phyloP scores from a whole-genome alignment of 2,329 filamentous ascomycete species.

The Balansia obtecta region DNA sequence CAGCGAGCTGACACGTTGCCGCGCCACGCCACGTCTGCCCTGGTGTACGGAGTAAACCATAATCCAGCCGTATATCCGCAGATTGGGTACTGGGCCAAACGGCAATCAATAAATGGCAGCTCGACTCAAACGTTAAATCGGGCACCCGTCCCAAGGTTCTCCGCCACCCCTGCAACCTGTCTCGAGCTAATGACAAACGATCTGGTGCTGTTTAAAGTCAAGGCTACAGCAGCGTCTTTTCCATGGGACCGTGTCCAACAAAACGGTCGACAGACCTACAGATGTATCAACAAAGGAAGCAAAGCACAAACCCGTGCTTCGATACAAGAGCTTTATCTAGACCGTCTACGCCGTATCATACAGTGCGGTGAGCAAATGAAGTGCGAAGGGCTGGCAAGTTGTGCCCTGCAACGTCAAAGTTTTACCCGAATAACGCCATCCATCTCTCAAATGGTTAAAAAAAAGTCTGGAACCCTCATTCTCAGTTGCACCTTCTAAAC shows the following conservation, averaged over 20 bases:
- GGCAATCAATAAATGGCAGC: too few relatives aligned
- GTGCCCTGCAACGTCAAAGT: neutral
- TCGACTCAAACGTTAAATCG: neutral
- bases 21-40: too few relatives aligned
- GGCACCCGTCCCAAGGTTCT: neutral
- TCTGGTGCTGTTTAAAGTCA: neutral
- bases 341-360: conserved; percentile 17
- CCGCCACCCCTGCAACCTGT: neutral
- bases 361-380: neutral
- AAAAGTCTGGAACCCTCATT: conserved; percentile 3
- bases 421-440: conserved; percentile 18
- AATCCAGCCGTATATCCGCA: too few relatives aligned
- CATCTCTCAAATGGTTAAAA: conserved; percentile 9
- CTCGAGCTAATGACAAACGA: neutral
- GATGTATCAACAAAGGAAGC: neutral
- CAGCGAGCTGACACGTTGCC: too few relatives aligned
- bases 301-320: too few relatives aligned
- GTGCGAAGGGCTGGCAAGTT: neutral
- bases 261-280: neutral
- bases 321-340: neutral
- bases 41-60: too few relatives aligned
- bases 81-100: neutral
- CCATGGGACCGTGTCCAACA: too few relatives aligned
- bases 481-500: neutral
- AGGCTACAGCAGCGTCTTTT: too few relatives aligned